Evolutionary conservation across 2,329 filamentous ascomycete genomes (phyloP), one percentile per base, ranked within the genome.

Genomic region (Botrytis sinoallii): DNA sequence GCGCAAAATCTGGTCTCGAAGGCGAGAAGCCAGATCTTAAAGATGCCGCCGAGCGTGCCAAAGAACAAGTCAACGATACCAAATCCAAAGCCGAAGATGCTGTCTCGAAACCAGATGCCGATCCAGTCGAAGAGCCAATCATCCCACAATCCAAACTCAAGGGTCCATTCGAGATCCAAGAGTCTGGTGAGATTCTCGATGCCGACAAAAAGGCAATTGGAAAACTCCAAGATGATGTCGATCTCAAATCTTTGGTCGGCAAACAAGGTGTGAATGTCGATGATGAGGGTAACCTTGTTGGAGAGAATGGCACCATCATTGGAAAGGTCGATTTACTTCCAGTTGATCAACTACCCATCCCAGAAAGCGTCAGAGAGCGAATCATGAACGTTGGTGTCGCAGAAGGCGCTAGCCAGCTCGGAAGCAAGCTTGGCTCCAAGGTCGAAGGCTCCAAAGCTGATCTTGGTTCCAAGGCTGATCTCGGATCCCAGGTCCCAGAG

Each of bases 261-360:
- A 70, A 70, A 38, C 38, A 70, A 57, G 88, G 88, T 32, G 85
- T 85, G 68, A 84, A 83, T 69, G 87, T 90, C 75, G 89, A 90
- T 82, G 84, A 84, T 20, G 86, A 90, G 77, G 88, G 88, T 2
- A 88, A 90, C 12, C 86, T 90, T 1, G 83, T 88, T 22, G 88
- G 89, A 76, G 85, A 87, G 40, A 86, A 88, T 69, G 88, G 88
- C 12, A 88, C 90, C 77, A 75, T 89, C 70, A 85, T 93, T 75
- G 92, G 87, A 75, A 92, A 91, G 57, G 66, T 73, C 9, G 57
- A 73, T 25, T 69, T 72, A 18, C 65, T 72, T 44, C 71, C 71
- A 29, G 63, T 72, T 29, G 64, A 72, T 59, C 63, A 72, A 48
- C 55, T 72, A 18, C 71, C 71, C 16, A 72, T 72, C 46, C 52